Evolutionary conservation across 2,329 filamentous ascomycete species (phyloP).

Genomic region (Apiospora pterosperma): DNA sequence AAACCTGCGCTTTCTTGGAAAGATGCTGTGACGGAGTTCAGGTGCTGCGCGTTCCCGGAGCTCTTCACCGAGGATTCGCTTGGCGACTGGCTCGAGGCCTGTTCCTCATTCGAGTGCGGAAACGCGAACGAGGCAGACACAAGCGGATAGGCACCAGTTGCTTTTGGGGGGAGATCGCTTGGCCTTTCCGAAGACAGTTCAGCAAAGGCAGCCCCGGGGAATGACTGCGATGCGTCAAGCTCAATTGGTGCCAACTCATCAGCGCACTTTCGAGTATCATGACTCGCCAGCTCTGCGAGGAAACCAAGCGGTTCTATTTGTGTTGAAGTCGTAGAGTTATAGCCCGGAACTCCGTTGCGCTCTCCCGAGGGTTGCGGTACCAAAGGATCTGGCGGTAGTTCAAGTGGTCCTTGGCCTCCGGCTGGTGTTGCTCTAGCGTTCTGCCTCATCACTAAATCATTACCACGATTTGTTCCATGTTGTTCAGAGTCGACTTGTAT

Average conservation of each 20-base stretch:
- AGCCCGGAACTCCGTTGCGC: no score
- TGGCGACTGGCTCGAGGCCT: background rate
- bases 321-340: background rate
- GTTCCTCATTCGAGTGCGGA: slow-evolving; percentile 15
- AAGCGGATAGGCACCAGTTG: slow-evolving; percentile 21
- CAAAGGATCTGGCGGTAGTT: no score
- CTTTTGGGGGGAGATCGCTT: slow-evolving; percentile 20
- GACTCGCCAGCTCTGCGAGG: slow-evolving; percentile 20
- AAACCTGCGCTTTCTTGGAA: background rate
- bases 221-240: slow-evolving; percentile 21
- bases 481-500: slow-evolving; percentile 13
- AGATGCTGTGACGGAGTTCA: background rate
- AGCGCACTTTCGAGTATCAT: slow-evolving; percentile 26
- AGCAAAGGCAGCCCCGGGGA: slow-evolving; percentile 9
- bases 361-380: background rate
- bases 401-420: background rate
- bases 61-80: background rate
- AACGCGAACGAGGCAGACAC: slow-evolving; percentile 27
- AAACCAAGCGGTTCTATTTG: background rate
- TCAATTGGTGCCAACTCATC: slow-evolving; percentile 29
- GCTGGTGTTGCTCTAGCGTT: background rate
- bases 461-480: background rate
- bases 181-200: slow-evolving; percentile 13
- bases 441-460: background rate
- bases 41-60: background rate